Base-by-base conservation (phyloP, 2,329 filamentous ascomycete species). In the Diaporthe vexans region DNA sequence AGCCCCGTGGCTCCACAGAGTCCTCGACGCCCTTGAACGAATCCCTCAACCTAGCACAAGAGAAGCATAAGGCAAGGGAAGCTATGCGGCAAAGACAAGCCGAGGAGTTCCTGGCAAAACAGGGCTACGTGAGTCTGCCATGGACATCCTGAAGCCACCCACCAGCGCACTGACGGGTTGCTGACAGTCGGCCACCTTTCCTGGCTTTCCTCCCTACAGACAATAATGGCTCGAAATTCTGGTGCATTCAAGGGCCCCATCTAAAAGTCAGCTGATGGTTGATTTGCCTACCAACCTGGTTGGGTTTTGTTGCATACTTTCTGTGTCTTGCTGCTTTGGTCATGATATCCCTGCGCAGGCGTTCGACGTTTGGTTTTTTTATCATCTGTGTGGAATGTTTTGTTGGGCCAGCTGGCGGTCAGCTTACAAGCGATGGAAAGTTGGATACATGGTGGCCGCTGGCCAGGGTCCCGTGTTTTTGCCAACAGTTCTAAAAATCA, bases 51-150 rank as follows among this genome's bases (percentile, higher is more conserved):
- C 24, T 48, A 4, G 61, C 65, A 33, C 59, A 71, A 21, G 61
- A 48, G 29, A 75, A 69, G 19, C 57, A 51, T n/a, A 68, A 69
- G 54, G 74, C 74, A 13, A 58, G 59, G n/a, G 46, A 74, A 48
- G 72, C 71, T 4, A 75, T 56, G 72, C 52, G 68, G 33, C 59
- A 56, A 56, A 67, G 24, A 43, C 58, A 74, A 15, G 74, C 74
- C 9, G 72, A 75, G 7, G 74, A 68, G 7, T 74, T 61, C 21
- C 46, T 75, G 4, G 54, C 37, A 48, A 74, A 74, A 29, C 58
- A 75, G 15, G 74, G 74, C 46, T 69, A 69, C 33, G 74, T 73
- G 37, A 73, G 74, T 73, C 26, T 72, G n/a, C 46, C 71, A 21
- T 67, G 33, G 57, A 56, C 19, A 24, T 33, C 43, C 46, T 29